Evolutionary conservation across 768 basidiomycete species (phyloP).

Genomic region (Amanita rimosa): DNA sequence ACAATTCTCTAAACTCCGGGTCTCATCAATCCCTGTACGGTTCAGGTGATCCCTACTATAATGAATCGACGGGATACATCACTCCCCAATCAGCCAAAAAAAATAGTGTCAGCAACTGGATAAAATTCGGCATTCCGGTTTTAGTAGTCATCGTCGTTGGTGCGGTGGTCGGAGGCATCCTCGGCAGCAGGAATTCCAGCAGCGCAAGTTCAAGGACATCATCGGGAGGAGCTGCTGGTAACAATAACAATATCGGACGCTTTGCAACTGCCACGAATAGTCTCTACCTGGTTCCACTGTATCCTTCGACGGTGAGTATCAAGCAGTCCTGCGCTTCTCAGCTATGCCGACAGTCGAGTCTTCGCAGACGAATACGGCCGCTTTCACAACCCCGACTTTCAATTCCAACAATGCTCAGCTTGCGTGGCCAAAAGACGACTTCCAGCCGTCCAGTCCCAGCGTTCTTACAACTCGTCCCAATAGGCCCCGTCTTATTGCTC

Average conservation of each 20-base stretch:
- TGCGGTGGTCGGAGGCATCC: slow-evolving; percentile 68
- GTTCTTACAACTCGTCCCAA: slow-evolving; percentile 57
- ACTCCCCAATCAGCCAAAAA: slow-evolving; percentile 41
- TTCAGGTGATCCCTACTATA: slow-evolving; percentile 60
- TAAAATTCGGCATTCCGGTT: slow-evolving; percentile 65
- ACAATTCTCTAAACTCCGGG: slow-evolving; percentile 17
- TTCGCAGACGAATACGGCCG: slow-evolving; percentile 60
- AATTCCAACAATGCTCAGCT: slow-evolving; percentile 35
- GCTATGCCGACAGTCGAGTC: not conserved
- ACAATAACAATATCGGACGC: slow-evolving; percentile 48
- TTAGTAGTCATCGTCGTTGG: slow-evolving; percentile 50
- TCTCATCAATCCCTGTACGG: slow-evolving; percentile 21
- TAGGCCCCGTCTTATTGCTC: slow-evolving; percentile 88
- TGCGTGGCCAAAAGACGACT: slow-evolving; percentile 77
- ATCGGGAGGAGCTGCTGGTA: slow-evolving; percentile 45
- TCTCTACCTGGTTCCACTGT: slow-evolving; percentile 71
- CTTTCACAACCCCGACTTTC: slow-evolving; percentile 65
- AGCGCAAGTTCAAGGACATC: slow-evolving; percentile 25
- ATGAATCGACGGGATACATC: slow-evolving; percentile 60
- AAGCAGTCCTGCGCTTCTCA: not conserved
- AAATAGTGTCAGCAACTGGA: slow-evolving; percentile 48
- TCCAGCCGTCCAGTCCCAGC: slow-evolving; percentile 49
- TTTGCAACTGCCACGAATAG: slow-evolving; percentile 75
- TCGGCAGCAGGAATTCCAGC: slow-evolving; percentile 50
- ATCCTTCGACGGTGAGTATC: slow-evolving; percentile 74